A percentile compares a stretch with the other conserved stretches of the same genome.
phyloP scores from a whole-genome alignment of 1,284 basidiomycete species.

The Cryptococcus wingfieldii region DNA sequence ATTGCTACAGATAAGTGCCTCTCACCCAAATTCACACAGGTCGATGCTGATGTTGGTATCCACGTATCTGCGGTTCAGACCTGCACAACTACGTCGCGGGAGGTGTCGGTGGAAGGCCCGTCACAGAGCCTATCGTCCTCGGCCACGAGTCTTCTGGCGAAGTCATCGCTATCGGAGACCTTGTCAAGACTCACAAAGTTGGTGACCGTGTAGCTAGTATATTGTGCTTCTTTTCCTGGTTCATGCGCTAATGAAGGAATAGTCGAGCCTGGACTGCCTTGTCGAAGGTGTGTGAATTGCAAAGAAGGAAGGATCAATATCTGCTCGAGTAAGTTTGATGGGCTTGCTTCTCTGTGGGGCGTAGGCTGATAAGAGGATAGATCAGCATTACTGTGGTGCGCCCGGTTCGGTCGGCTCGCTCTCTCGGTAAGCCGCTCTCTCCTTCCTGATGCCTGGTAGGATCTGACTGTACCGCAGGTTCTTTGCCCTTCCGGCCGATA shows the following conservation, averaged over 20 bases:
- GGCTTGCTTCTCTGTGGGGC: neutral
- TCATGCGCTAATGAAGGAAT: neutral
- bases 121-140: constrained; percentile 46
- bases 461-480: constrained; percentile 14
- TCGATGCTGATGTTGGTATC: neutral
- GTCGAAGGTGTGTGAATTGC: constrained; percentile 47
- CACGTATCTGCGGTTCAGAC: constrained; percentile 44
- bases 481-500: constrained; percentile 44
- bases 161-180: constrained; percentile 44
- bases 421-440: constrained; percentile 17
- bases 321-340: constrained; percentile 26
- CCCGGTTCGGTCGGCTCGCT: constrained; percentile 41
- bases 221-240: constrained; percentile 3
- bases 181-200: constrained; percentile 42
- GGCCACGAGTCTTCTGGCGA: constrained; percentile 48
- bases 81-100: constrained; percentile 43
- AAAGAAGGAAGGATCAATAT: constrained; percentile 71
- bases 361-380: constrained; percentile 7
- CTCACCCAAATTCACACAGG: neutral
- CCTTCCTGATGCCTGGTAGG: neutral
- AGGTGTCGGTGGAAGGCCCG: constrained; percentile 43
- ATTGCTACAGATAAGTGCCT: constrained; percentile 34
- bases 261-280: constrained; percentile 59
- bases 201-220: constrained; percentile 53
- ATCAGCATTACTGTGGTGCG: constrained; percentile 41